Conservation (phyloP, 2,329 filamentous ascomycete species). For the Stagonosporopsis tanaceti region DNA sequence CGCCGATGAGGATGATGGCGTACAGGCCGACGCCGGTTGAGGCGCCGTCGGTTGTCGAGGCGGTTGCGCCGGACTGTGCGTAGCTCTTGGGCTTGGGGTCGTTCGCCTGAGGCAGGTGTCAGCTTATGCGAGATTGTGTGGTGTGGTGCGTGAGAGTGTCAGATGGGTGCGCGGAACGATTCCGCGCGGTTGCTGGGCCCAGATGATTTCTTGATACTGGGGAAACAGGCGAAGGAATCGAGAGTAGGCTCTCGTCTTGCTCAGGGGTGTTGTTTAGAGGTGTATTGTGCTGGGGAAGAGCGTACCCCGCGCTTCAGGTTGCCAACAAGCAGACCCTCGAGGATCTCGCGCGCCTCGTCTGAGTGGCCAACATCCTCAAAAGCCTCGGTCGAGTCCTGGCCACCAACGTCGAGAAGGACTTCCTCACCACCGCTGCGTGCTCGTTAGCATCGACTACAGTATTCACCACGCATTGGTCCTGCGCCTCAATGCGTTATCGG, state of each 20-base stretch:
- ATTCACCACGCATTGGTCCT: background rate
- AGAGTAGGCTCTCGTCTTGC: background rate
- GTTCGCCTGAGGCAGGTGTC: constrained; percentile 61
- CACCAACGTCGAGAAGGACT: constrained; percentile 93
- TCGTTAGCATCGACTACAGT: constrained; percentile 1
- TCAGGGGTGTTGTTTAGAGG: background rate
- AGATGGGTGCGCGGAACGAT: constrained; percentile 26
- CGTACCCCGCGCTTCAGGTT: constrained; percentile 50
- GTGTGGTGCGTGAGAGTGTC: background rate
- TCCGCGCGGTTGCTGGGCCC: constrained; percentile 22
- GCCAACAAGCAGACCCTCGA: constrained; percentile 62
- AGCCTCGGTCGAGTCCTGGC: constrained; percentile 95
- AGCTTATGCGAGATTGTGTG: background rate
- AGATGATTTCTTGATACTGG: background rate
- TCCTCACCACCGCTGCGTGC: constrained; percentile 88
- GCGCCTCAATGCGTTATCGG: background rate
- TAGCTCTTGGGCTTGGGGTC: constrained; percentile 77
- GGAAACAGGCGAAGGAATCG: background rate
- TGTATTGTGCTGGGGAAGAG: background rate
- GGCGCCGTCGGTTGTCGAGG: constrained; percentile 56
- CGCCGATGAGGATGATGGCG: constrained; percentile 79
- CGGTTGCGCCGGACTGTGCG: constrained; percentile 57
- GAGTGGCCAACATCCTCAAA: constrained; percentile 99
- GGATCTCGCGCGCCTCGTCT: constrained; percentile 95
- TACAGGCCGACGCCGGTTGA: constrained; percentile 82